Percentiles rank a stretch among this genome's conserved stretches.
Evolutionary conservation across 1,284 basidiomycete genomes (phyloP).

Genomic region (Takashimella koratensis): DNA sequence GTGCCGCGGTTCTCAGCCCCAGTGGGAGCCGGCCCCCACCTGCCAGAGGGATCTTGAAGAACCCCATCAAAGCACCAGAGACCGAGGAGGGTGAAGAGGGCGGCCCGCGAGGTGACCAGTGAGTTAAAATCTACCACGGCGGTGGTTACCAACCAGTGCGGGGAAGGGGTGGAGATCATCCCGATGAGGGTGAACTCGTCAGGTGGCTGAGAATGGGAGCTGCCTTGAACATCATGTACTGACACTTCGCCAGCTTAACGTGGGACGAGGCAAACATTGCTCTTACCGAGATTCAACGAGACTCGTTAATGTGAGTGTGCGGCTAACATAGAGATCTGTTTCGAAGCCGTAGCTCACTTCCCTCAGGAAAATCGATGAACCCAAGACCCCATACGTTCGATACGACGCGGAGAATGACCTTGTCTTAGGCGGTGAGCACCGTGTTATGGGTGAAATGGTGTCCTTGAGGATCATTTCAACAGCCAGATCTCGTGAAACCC

Average conservation of each 20-base stretch:
- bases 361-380: constrained; percentile 78
- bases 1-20: constrained; percentile 13
- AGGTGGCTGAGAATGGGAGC: too few relatives aligned
- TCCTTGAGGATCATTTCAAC: too few relatives aligned
- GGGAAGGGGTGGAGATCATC: neutral
- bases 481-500: neutral
- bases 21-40: constrained; percentile 33
- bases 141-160: too few relatives aligned
- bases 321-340: neutral
- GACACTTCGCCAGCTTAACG: constrained; percentile 68
- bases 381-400: constrained; percentile 91
- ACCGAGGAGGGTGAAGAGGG: neutral
- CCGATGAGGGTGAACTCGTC: too few relatives aligned
- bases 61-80: constrained; percentile 18
- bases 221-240: too few relatives aligned
- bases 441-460: neutral
- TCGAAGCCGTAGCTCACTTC: neutral
- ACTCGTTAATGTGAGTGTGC: constrained; percentile 69
- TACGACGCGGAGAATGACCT: constrained; percentile 82
- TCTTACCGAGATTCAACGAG: constrained; percentile 83
- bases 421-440: constrained; percentile 52
- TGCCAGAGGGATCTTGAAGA: constrained; percentile 46
- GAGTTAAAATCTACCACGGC: neutral
- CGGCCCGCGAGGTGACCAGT: neutral
- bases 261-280: constrained; percentile 93